Evolutionary conservation across 345 rosid species (phyloP).

Genomic region (Cochlearia excelsa): DNA sequence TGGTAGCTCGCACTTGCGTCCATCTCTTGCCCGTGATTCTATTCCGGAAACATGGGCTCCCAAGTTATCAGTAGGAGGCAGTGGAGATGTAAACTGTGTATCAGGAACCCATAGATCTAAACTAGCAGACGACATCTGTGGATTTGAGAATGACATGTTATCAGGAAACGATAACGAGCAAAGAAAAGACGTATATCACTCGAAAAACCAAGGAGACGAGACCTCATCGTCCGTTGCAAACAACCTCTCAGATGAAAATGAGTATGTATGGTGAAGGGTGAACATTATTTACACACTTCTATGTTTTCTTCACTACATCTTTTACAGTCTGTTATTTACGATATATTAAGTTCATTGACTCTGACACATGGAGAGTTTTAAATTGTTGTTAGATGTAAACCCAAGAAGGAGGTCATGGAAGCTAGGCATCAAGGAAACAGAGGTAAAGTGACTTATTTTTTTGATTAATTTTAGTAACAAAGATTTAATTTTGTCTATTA

Average conservation of each 20-base stretch:
- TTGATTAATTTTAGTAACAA: neutral
- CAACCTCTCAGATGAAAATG: conserved; percentile 42
- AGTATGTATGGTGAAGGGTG: conserved; percentile 43
- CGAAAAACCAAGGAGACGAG: conserved; percentile 38
- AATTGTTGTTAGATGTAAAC: conserved; percentile 33
- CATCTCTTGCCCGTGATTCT: conserved; percentile 37
- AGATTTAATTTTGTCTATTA: neutral
- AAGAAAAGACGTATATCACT: conserved; percentile 33
- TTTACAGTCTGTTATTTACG: neutral
- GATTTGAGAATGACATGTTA: conserved; percentile 27
- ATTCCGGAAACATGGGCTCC: conserved; percentile 34
- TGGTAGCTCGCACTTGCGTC: conserved; percentile 25
- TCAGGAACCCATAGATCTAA: conserved; percentile 28
- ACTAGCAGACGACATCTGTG: conserved; percentile 31
- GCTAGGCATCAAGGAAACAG: conserved; percentile 27
- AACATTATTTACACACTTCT: conserved; percentile 13
- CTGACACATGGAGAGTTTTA: conserved; percentile 22
- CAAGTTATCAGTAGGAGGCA: conserved; percentile 41
- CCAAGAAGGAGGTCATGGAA: conserved; percentile 31
- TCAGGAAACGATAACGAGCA: conserved; percentile 26
- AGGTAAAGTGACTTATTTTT: conserved; percentile 14
- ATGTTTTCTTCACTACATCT: neutral
- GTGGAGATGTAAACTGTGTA: conserved; percentile 27
- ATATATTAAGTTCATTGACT: neutral
- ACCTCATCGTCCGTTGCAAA: conserved; percentile 41